Conservation (phyloP, 2,329 filamentous ascomycete species). For the Neonectria coccinea region DNA sequence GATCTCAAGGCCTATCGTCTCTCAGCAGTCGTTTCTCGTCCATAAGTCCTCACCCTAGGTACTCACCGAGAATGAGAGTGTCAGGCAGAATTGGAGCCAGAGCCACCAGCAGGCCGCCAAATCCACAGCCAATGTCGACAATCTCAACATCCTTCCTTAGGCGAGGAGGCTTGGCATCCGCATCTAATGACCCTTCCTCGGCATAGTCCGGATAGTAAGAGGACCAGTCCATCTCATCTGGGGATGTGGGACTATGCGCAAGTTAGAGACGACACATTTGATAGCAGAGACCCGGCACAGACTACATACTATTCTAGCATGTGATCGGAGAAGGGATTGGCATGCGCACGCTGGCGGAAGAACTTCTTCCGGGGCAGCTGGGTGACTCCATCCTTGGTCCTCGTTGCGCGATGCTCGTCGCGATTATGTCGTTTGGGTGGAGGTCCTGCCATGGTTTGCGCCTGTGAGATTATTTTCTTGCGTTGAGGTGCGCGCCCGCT, state of each 20-base stretch:
- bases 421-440: slow-evolving; percentile 73
- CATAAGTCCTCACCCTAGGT: not conserved
- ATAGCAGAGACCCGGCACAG: slow-evolving; percentile 22
- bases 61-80: slow-evolving; percentile 82
- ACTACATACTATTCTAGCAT: slow-evolving; percentile 79
- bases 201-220: slow-evolving; percentile 82
- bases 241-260: slow-evolving; percentile 75
- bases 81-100: slow-evolving; percentile 85
- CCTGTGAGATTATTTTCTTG: slow-evolving; percentile 15
- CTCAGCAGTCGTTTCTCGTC: slow-evolving; percentile 12
- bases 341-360: slow-evolving; percentile 95
- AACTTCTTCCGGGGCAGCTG: slow-evolving; percentile 92
- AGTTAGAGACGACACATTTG: slow-evolving; percentile 29
- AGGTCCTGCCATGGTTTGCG: slow-evolving; percentile 39
- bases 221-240: slow-evolving; percentile 92
- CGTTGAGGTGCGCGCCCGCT: slow-evolving; percentile 1
- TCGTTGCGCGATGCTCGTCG: slow-evolving; percentile 70
- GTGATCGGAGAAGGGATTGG: slow-evolving; percentile 98
- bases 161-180: slow-evolving; percentile 42
- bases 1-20: slow-evolving; percentile 83
- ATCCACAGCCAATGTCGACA: slow-evolving; percentile 97
- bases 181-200: slow-evolving; percentile 50
- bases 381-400: slow-evolving; percentile 63
- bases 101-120: slow-evolving; percentile 89
- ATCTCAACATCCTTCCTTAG: slow-evolving; percentile 80